These are phyloP conservation scores for Sapria himalayana DNA, from an alignment of 345 rosid genomes.

Conservation along the genomic window DNA sequence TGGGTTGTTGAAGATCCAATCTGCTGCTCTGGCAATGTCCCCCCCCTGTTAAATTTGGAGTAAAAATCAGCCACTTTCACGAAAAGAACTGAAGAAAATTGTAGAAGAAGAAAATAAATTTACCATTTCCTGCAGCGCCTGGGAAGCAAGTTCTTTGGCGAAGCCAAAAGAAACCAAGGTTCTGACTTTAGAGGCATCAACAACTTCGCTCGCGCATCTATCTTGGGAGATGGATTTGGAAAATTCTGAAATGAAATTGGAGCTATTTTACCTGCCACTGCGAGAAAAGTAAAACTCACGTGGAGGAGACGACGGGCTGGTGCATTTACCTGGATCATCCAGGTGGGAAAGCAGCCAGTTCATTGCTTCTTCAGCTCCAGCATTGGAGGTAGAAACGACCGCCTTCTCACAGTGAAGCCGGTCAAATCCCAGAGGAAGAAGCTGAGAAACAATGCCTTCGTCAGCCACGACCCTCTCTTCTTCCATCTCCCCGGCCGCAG, in stretches of 20 bases:
- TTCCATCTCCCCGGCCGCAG: constrained; percentile 28
- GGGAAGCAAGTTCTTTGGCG: constrained; percentile 59
- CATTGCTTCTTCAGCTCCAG: constrained; percentile 93
- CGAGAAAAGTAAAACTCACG: no score
- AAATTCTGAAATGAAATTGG: constrained; percentile 9
- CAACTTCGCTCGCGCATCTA: constrained; percentile 12
- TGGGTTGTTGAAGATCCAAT: constrained; percentile 94
- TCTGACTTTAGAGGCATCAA: constrained; percentile 56
- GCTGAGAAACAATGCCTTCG: constrained; percentile 74
- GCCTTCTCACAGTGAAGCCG: constrained; percentile 89
- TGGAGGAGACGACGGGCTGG: background rate
- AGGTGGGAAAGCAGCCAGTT: constrained; percentile 85
- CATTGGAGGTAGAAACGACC: constrained; percentile 59
- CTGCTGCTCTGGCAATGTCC: constrained; percentile 89
- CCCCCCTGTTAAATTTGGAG: constrained; percentile 35
- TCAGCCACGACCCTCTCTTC: constrained; percentile 37
- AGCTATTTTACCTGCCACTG: no score
- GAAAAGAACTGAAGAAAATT: background rate
- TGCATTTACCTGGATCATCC: constrained; percentile 66
- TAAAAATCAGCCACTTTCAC: background rate
- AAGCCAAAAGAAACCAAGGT: constrained; percentile 85
- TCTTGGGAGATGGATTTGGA: constrained; percentile 21
- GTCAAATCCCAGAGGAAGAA: constrained; percentile 81
- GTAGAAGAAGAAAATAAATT: constrained; percentile 2
- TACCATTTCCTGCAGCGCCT: constrained; percentile 78